Conservation (phyloP, 306 rosid genomes). For the Castanea mollissima region DNA sequence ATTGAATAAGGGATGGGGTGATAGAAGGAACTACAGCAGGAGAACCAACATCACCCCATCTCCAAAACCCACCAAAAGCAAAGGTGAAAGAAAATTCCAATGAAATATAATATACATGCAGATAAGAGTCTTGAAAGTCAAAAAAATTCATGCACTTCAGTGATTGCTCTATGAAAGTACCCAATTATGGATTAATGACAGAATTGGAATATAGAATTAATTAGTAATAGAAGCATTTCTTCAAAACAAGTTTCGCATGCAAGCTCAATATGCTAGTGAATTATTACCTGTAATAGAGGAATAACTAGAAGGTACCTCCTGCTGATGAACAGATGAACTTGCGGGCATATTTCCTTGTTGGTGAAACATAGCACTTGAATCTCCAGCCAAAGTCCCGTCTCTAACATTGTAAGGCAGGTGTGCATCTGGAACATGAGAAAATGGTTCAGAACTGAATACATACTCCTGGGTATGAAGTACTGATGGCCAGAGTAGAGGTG, state of each 20-base stretch:
- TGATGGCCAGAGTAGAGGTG: slow-evolving; percentile 42
- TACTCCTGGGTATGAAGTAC: slow-evolving; percentile 53
- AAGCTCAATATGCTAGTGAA: slow-evolving; percentile 54
- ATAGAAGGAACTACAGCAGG: neutral
- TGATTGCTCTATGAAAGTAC: slow-evolving; percentile 8
- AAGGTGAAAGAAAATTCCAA: neutral
- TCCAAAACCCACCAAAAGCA: neutral
- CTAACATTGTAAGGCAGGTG: slow-evolving; percentile 44
- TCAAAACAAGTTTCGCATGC: slow-evolving; percentile 53
- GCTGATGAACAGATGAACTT: slow-evolving; percentile 85
- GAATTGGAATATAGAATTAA: slow-evolving; percentile 25
- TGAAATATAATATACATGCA: neutral
- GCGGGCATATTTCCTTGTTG: slow-evolving; percentile 57
- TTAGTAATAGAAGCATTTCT: slow-evolving; percentile 25
- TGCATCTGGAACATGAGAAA: slow-evolving; percentile 58
- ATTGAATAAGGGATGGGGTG: neutral
- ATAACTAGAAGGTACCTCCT: slow-evolving; percentile 99
- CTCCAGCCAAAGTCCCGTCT: slow-evolving; percentile 55
- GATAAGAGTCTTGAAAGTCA: neutral
- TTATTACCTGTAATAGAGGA: slow-evolving; percentile 96
- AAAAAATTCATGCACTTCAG: neutral
- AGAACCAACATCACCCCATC: neutral
- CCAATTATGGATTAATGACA: slow-evolving; percentile 17
- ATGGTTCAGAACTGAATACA: slow-evolving; percentile 45
- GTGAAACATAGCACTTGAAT: slow-evolving; percentile 50